These are phyloP conservation scores for Turnera subulata DNA, from an alignment of 345 rosid genomes.

Conservation along the genomic window DNA sequence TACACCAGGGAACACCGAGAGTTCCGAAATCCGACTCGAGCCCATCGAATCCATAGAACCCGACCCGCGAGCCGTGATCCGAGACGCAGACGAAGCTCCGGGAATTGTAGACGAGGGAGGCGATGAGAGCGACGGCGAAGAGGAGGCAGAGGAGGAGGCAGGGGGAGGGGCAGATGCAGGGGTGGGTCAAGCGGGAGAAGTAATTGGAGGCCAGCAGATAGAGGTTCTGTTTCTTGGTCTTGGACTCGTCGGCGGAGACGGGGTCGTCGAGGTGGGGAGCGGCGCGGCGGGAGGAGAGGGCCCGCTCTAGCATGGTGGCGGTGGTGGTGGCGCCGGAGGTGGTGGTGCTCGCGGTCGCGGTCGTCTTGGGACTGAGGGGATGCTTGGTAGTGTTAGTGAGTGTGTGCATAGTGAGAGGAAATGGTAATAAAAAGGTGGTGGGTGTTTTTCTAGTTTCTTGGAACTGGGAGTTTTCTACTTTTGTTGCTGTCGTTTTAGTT, in stretches of 20 bases:
- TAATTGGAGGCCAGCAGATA: conserved; percentile 19
- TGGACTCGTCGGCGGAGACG: conserved; percentile 22
- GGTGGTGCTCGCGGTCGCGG: conserved; percentile 2
- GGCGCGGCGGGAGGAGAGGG: conserved; percentile 21
- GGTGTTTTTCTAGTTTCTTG: too few species aligned
- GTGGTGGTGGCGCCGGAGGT: conserved; percentile 2
- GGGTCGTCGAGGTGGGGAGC: conserved; percentile 12
- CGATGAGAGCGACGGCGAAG: conserved; percentile 3
- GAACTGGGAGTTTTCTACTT: too few species aligned
- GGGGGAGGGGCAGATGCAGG: conserved; percentile 16
- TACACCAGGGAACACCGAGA: conserved; percentile 99
- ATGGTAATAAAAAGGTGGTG: neutral
- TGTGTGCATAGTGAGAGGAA: conserved; percentile 2
- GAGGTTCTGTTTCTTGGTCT: conserved; percentile 27
- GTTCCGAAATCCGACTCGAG: conserved; percentile 83
- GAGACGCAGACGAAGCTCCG: conserved; percentile 71
- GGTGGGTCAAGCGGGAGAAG: conserved; percentile 23
- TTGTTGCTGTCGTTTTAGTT: too few species aligned
- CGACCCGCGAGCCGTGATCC: conserved; percentile 65
- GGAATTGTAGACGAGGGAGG: conserved; percentile 16
- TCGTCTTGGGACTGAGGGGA: conserved; percentile 8
- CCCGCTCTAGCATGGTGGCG: conserved; percentile 28
- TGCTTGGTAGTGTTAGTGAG: neutral
- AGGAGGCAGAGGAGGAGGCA: conserved; percentile 21
- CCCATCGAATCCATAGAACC: conserved; percentile 67